Evolutionary conservation across 73 alveolate genomes (phyloP).

Genomic region (Paramecium tetraurelia): DNA sequence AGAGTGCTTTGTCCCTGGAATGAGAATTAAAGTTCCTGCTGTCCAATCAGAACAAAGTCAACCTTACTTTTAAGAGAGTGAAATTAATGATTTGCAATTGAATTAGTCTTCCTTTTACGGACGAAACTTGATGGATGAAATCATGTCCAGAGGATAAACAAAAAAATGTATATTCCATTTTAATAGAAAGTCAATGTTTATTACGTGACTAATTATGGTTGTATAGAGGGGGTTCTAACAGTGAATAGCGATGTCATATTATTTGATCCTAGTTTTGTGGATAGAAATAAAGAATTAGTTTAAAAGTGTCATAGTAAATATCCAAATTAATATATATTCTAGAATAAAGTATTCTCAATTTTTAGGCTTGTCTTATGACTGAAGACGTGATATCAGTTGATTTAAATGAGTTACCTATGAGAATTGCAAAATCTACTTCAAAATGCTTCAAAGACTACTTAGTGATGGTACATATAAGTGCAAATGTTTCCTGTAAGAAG

Average conservation of each 20-base stretch:
- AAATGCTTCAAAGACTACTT: conserved; percentile 33
- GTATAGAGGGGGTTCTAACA: conserved; percentile 40
- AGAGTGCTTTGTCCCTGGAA: conserved; percentile 43
- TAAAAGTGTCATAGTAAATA: background rate
- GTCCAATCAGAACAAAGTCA: background rate
- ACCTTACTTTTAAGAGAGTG: background rate
- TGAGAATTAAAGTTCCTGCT: conserved; percentile 29
- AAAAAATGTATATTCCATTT: background rate
- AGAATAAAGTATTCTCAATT: conserved; percentile 14
- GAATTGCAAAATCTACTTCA: background rate
- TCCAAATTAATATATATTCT: background rate
- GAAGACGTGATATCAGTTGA: conserved; percentile 9
- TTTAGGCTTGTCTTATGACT: conserved; percentile 43
- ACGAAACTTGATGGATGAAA: conserved; percentile 42
- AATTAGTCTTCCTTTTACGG: background rate
- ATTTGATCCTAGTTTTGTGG: conserved; percentile 11
- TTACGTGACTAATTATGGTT: conserved; percentile 15
- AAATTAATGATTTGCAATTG: background rate
- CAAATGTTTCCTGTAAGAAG: background rate
- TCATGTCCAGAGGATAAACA: conserved; percentile 15
- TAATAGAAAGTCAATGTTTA: background rate
- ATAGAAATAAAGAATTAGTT: background rate
- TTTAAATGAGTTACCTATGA: conserved; percentile 30
- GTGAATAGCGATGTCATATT: conserved; percentile 21
- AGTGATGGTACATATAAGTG: background rate